Base-by-base conservation (phyloP, 2,329 filamentous ascomycete genomes). In the Geosmithia morbida region DNA sequence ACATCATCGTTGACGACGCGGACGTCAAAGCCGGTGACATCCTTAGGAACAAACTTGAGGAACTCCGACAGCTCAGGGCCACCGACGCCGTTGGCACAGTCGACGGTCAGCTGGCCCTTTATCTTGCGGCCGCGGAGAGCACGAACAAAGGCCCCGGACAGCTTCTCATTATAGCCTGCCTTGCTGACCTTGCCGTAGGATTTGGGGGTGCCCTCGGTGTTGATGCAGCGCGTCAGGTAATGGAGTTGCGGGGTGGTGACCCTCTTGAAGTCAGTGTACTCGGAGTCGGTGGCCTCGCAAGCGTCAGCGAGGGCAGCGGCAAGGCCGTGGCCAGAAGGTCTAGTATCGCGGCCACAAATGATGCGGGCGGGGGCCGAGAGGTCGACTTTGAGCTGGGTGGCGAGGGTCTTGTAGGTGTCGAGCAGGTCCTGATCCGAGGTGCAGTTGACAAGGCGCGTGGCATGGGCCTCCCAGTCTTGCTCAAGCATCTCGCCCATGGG, bases 401-500 rank as follows among this genome's bases (percentile, higher is more conserved):
- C 80, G 48, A 96, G 75, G 51, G 80, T 74, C 56, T 82, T 75
- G 71, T 94, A 96, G 55, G 81, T 78, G 43, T 85, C 75, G 51
- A 79, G 76, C 40, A 97, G 79, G 46, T 81, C 77, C 53, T 87
- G 76, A 57, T 94, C 83, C 51, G 76, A 77, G 17, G 79, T 68
- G 52, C 85, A 82, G 66, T 98, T 98, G 60, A 94, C 89, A 52
- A 98, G 81, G 57, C 77, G 77, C 37, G 92, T 97, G 47, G 89
- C 88, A 63, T 89, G 83, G 39, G 73, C 71, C 68, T 98, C 92
- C 92, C 92, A 98, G 51, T 90, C 85, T 64, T 89, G 83, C 77
- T 94, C 87, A 45, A 95, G 76, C 92, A 97, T 97, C 65, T 97
- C 92, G 54, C 92, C 90, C 82, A 94, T 85, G 13, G 92, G 92